These are phyloP conservation scores for Pulveroboletus frians DNA, from an alignment of 768 basidiomycete genomes.

Conservation along the genomic window DNA sequence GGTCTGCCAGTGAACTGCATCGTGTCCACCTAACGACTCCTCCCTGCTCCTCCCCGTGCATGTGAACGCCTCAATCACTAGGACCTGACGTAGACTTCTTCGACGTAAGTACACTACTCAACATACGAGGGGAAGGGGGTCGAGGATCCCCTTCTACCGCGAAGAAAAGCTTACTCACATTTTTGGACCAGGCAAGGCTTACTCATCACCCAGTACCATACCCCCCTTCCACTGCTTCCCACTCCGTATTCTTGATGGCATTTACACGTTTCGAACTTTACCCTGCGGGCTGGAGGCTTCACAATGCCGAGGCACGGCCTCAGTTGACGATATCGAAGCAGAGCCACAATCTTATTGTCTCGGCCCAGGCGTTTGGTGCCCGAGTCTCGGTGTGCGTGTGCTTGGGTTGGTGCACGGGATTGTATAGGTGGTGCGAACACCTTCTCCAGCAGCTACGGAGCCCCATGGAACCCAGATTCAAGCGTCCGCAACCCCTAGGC, in stretches of 20 bases:
- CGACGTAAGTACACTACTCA: background rate
- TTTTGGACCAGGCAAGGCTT: background rate
- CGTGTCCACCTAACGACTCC: slow-evolving; percentile 4
- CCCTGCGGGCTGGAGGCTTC: slow-evolving; percentile 19
- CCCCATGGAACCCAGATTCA: background rate
- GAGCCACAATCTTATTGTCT: slow-evolving; percentile 20
- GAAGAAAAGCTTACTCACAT: slow-evolving; percentile 1
- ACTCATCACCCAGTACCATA: background rate
- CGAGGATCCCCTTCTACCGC: background rate
- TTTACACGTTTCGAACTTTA: slow-evolving; percentile 26
- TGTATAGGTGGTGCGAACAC: slow-evolving; percentile 11
- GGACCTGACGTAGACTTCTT: background rate
- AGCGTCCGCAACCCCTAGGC: background rate
- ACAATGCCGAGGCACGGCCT: slow-evolving; percentile 17
- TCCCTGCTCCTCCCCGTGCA: background rate
- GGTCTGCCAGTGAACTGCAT: slow-evolving; percentile 10
- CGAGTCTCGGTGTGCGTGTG: slow-evolving; percentile 18
- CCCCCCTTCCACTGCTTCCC: background rate
- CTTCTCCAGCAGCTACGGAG: slow-evolving; percentile 3
- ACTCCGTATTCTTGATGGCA: slow-evolving; percentile 6
- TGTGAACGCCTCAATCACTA: background rate
- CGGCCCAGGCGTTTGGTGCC: slow-evolving; percentile 24
- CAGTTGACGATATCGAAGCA: slow-evolving; percentile 20
- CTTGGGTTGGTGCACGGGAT: slow-evolving; percentile 23
- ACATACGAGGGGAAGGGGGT: background rate